Base-by-base conservation (phyloP, 345 rosid genomes). In the Melastoma malabathricum region DNA sequence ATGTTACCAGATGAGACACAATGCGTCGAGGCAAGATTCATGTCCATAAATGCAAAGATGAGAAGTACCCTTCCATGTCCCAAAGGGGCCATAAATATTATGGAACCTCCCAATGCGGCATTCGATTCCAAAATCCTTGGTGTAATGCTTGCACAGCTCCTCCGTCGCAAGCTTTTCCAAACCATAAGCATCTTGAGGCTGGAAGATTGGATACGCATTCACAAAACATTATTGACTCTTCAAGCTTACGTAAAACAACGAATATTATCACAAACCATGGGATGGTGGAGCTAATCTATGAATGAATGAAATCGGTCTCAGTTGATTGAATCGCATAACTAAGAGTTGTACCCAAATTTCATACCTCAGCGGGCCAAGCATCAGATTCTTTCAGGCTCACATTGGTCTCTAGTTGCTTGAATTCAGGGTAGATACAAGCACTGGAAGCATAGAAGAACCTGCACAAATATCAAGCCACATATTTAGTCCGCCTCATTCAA, bases 101-200 rank as follows among this genome's bases (percentile, higher is more conserved):
- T 93, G 97, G 73, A 93, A 88, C 67, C 95, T 76, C 75, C 97
- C 97, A 70, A 83, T 59, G 15, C 97, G 88, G 55, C 98, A 92
- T 70, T 92, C 96, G 47, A 87, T 81, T 46, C 83, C 90, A 60
- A 92, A 92, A 57, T 93, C 95, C 65, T 93, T 85, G 56, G 85
- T 88, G 73, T 93, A 88, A 67, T 88, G 95, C 81, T 88, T 88
- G 71, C 99, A 93, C 63, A 88, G 58, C 74, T 93, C 97, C 79
- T 93, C 97, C 0, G 97, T 88, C 0, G 97, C 97, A 57, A 93
- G 95, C 75, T 93, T 93, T 74, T 93, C 99, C 86, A 88, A 64
- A 50, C 99, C 97, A 72, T 93, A 93, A 53, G 99, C 99, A 76
- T 93, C 98, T 88, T 93, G 99, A 63, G 99, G 99, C 99, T 88